Base-by-base conservation (phyloP, 768 basidiomycete genomes). In the Thelephora aurantiotincta region DNA sequence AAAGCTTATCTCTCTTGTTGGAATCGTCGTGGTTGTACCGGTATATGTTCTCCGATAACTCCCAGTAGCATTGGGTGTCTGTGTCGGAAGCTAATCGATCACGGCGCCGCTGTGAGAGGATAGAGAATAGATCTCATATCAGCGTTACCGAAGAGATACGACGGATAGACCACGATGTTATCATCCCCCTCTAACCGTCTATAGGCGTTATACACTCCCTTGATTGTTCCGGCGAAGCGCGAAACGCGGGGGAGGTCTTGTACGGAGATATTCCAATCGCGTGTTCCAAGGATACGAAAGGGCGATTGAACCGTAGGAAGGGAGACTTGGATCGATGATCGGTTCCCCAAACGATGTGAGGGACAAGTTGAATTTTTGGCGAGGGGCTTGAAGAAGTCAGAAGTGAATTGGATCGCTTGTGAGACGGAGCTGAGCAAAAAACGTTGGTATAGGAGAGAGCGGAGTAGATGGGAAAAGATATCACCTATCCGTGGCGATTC, bases 261-360 rank as follows among this genome's bases (percentile, higher is more conserved):
- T 64, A 1, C 14, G 72, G 67, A n/a, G 81, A 75, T 34, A 82
- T 61, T 83, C 78, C 6, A 83, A 62, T 5, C 68, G 72, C 3
- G 63, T 66, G 13, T 59, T 61, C 47, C 64, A 77, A 0, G 74
- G 71, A 47, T 74, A 64, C 11, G 60, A 70, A 23, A n/a, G n/a
- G n/a, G n/a, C n/a, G n/a, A n/a, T n/a, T n/a, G n/a, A n/a, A n/a
- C n/a, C n/a, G n/a, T n/a, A n/a, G n/a, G n/a, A n/a, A n/a, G n/a
- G n/a, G n/a, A n/a, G n/a, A n/a, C n/a, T n/a, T n/a, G n/a, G n/a
- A n/a, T n/a, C n/a, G n/a, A n/a, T n/a, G n/a, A n/a, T n/a, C n/a
- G n/a, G n/a, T n/a, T n/a, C n/a, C n/a, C n/a, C n/a, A n/a, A n/a
- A n/a, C n/a, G n/a, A n/a, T n/a, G n/a, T n/a, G n/a, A n/a, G n/a